Conservation (phyloP, 495 filamentous ascomycete genomes). For the Xylaria bambusicola region DNA sequence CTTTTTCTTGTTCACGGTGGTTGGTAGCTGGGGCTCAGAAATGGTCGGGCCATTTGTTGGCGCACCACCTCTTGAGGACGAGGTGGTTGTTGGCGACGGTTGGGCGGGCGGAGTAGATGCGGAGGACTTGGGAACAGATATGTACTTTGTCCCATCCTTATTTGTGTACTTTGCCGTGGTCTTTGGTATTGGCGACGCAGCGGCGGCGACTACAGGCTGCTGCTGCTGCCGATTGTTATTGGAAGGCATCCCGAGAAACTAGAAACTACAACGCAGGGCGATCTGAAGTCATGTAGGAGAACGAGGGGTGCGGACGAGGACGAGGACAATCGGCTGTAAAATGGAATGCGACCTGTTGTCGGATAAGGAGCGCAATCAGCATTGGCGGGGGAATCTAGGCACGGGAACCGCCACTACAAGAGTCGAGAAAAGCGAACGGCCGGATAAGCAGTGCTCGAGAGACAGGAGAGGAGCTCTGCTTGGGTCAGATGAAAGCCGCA, state of each 20-base stretch:
- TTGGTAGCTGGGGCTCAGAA: constrained; percentile 30
- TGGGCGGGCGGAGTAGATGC: constrained; percentile 53
- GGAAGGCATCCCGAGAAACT: constrained; percentile 51
- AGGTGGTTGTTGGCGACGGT: constrained; percentile 46
- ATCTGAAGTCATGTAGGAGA: constrained; percentile 37
- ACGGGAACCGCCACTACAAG: constrained; percentile 20
- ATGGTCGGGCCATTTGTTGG: constrained; percentile 28
- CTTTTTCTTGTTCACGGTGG: constrained; percentile 84
- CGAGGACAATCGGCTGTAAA: constrained; percentile 6
- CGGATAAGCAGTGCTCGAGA: neutral
- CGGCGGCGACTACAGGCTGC: constrained; percentile 41
- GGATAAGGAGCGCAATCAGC: constrained; percentile 14
- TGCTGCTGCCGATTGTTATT: constrained; percentile 37
- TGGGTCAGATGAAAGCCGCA: constrained; percentile 7
- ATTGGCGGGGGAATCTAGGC: constrained; percentile 21
- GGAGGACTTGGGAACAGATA: constrained; percentile 62
- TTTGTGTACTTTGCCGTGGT: constrained; percentile 60
- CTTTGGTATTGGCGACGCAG: constrained; percentile 43
- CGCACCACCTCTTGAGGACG: constrained; percentile 35
- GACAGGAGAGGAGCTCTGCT: neutral
- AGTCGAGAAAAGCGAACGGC: neutral
- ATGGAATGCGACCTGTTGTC: constrained; percentile 20
- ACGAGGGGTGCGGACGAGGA: neutral
- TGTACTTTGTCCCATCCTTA: constrained; percentile 69
- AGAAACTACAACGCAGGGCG: constrained; percentile 29